Conservation (phyloP, 2,329 filamentous ascomycete species). For the Ceratocystis ficicola region DNA sequence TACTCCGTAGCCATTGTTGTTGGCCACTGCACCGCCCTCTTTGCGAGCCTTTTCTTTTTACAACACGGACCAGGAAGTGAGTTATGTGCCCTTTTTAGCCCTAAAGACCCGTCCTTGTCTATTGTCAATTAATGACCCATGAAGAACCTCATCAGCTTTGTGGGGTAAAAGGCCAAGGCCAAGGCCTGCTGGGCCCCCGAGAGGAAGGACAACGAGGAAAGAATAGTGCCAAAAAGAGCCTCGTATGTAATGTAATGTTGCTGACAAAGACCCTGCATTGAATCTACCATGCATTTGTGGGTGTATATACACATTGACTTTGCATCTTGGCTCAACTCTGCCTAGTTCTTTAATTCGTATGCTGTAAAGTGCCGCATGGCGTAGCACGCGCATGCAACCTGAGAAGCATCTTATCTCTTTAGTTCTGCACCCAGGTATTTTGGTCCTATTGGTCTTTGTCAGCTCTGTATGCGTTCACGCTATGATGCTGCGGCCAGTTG, state of each 20-base stretch:
- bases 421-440: not conserved
- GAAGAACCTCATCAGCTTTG: not conserved
- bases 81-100: not conserved
- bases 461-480: not conserved
- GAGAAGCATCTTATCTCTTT: not conserved
- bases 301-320: too few species aligned
- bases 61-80: not conserved
- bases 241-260: not conserved
- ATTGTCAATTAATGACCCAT: not conserved
- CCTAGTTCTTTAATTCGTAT: too few species aligned
- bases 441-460: not conserved
- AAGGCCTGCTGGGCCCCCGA: too few species aligned
- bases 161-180: not conserved
- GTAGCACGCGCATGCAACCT: too few species aligned
- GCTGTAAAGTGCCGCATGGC: too few species aligned
- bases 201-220: not conserved
- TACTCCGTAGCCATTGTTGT: not conserved
- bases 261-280: not conserved
- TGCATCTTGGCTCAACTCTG: too few species aligned
- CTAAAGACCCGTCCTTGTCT: not conserved
- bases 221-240: not conserved
- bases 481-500: not conserved
- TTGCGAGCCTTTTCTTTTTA: not conserved
- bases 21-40: conserved; percentile 11
- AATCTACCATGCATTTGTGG: too few species aligned